These are phyloP conservation scores for Fusarium redolens DNA, from an alignment of 2,329 filamentous ascomycete species.

Conservation along the genomic window DNA sequence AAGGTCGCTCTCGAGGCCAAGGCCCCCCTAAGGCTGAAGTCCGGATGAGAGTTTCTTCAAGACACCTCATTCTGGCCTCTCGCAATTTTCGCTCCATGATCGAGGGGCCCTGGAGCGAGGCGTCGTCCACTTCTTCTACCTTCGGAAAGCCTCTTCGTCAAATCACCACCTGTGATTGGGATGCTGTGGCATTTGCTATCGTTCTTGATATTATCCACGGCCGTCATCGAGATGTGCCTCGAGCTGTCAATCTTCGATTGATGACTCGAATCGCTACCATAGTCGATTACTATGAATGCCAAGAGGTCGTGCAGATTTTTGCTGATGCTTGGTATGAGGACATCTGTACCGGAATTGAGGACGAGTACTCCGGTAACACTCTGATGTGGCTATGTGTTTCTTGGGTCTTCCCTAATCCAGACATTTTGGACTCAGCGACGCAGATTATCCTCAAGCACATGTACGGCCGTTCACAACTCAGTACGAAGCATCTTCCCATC, in stretches of 20 bases:
- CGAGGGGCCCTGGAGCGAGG: neutral
- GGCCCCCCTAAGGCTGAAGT: neutral
- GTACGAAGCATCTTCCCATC: neutral
- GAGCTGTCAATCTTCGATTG: neutral
- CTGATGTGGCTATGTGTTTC: neutral
- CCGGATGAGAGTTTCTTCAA: neutral
- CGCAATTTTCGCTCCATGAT: neutral
- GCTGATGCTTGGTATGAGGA: neutral
- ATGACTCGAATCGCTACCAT: neutral
- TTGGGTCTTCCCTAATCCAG: neutral
- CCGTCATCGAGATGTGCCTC: neutral
- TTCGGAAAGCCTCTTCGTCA: neutral
- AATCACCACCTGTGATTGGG: neutral
- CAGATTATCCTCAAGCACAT: fast-evolving
- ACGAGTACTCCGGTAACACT: neutral
- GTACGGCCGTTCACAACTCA: neutral
- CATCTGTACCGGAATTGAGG: too few relatives aligned
- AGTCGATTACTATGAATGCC: constrained; percentile 8
- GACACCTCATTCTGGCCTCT: neutral
- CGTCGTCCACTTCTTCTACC: fast-evolving
- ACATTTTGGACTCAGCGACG: fast-evolving
- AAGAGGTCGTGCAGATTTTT: neutral
- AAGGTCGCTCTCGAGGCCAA: neutral
- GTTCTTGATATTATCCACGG: constrained; percentile 16
- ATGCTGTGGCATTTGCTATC: neutral